Conservation (phyloP, 2,329 filamentous ascomycete genomes). For the Aspergillus alliaceus region DNA sequence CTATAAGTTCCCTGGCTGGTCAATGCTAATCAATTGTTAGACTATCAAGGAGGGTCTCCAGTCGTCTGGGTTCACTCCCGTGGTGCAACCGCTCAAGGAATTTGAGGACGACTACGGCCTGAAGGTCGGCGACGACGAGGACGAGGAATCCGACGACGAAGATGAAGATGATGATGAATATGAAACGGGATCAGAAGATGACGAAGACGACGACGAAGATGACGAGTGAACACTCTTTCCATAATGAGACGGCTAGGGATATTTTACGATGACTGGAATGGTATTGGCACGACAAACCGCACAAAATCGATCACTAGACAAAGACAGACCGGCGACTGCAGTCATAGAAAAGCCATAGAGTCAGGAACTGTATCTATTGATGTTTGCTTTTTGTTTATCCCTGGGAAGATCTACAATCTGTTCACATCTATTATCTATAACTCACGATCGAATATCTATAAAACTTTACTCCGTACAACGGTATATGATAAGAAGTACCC, state of each 20-base stretch:
- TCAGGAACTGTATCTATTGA: not conserved
- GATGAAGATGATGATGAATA: conserved; percentile 47
- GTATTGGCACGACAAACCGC: not conserved
- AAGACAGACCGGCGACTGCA: not conserved
- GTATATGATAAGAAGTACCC: not conserved
- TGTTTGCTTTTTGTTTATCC: not conserved
- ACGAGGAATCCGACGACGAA: conserved; percentile 56
- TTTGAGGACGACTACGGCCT: conserved; percentile 92
- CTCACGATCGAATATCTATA: not conserved
- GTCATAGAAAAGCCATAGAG: not conserved
- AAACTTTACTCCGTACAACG: not conserved
- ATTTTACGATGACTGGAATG: not conserved
- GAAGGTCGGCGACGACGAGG: conserved; percentile 60
- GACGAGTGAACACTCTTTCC: conserved; percentile 23
- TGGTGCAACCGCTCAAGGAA: conserved; percentile 70
- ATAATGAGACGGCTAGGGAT: not conserved
- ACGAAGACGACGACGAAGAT: conserved; percentile 46
- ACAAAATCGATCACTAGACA: not conserved
- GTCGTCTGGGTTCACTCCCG: conserved; percentile 73
- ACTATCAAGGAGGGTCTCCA: conserved; percentile 73
- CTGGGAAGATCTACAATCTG: not conserved
- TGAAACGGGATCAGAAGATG: conserved; percentile 48
- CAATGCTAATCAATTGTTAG: conserved; percentile 47
- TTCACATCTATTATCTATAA: not conserved
- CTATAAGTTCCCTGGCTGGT: not conserved